Percentiles rank a stretch among this genome's conserved stretches.
phyloP scores from a whole-genome alignment of 2,329 filamentous ascomycete genomes.

The Aureobasidium sp. region DNA sequence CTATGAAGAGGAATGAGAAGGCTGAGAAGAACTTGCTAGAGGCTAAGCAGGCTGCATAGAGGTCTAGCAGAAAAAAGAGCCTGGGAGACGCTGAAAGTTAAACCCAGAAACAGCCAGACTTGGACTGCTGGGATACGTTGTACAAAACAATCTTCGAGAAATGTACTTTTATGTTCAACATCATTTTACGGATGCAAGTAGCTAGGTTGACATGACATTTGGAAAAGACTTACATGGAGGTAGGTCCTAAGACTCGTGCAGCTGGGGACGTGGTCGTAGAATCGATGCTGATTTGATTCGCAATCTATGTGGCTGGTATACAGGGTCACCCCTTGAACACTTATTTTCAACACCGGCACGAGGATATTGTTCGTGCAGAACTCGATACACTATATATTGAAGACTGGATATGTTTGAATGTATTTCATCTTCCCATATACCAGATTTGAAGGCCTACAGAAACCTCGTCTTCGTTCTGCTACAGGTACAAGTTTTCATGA shows the following conservation, averaged over 20 bases:
- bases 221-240: too few relatives aligned
- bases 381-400: too few relatives aligned
- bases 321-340: neutral
- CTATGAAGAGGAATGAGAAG: constrained; percentile 20
- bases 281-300: too few relatives aligned
- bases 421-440: too few relatives aligned
- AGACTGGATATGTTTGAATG: too few relatives aligned
- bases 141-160: neutral
- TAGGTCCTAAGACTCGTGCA: too few relatives aligned
- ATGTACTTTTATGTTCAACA: neutral
- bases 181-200: neutral
- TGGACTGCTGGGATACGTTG: neutral
- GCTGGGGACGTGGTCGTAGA: neutral
- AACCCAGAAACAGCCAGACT: neutral
- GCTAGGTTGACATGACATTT: too few relatives aligned
- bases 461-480: too few relatives aligned
- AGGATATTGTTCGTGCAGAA: neutral
- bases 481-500: too few relatives aligned
- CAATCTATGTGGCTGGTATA: neutral
- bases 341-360: too few relatives aligned
- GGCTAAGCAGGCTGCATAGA: constrained; percentile 20
- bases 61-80: neutral
- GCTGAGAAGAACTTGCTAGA: constrained; percentile 19
- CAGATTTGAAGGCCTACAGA: too few relatives aligned
- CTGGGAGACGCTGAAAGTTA: neutral